Percentiles rank a stretch among this genome's conserved stretches.
phyloP scores from a whole-genome alignment of 129 eudicot species.

The Kitagawia praeruptora region DNA sequence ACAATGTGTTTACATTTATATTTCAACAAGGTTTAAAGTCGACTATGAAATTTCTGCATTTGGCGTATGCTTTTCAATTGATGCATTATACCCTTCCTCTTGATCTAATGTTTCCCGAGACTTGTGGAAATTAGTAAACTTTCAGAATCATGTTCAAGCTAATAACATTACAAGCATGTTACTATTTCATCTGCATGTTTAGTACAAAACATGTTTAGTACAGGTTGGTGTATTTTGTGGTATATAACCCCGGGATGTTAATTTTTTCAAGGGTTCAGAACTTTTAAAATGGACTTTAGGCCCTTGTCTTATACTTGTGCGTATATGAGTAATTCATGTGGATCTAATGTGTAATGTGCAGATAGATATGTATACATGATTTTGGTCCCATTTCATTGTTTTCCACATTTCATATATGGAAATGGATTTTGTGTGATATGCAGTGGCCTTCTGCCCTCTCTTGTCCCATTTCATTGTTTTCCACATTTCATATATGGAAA shows the following conservation, averaged over 20 bases:
- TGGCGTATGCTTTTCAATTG: neutral
- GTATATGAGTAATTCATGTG: neutral
- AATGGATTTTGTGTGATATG: neutral
- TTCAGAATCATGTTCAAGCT: neutral
- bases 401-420: neutral
- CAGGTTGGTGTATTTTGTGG: neutral
- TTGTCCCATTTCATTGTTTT: no score
- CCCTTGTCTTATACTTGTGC: neutral
- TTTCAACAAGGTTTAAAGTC: neutral
- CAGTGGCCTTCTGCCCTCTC: constrained; percentile 97
- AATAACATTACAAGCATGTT: neutral
- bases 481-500: no score
- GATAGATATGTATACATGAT: neutral
- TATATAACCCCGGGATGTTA: neutral
- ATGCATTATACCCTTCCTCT: neutral
- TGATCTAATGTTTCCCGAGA: no score
- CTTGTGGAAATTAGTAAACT: no score
- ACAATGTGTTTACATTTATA: no score
- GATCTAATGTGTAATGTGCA: neutral
- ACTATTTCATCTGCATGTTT: neutral
- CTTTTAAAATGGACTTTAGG: neutral
- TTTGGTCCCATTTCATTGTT: no score
- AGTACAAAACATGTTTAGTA: no score
- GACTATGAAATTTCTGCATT: neutral
- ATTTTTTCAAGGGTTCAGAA: neutral